These are phyloP conservation scores for Calcarisporium arbuscula DNA, from an alignment of 2,329 filamentous ascomycete species.

Conservation along the genomic window DNA sequence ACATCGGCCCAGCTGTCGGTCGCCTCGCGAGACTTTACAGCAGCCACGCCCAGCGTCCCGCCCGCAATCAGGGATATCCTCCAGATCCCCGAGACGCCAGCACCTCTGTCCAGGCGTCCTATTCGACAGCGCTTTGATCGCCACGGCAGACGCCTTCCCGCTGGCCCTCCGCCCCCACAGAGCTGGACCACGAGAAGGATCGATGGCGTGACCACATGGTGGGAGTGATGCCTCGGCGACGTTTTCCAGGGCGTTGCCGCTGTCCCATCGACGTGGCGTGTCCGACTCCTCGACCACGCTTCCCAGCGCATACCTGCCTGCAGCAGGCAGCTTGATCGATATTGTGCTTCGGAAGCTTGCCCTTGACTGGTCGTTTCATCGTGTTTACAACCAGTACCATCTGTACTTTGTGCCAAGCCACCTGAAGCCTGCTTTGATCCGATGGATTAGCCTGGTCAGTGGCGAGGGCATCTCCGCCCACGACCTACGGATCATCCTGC, in stretches of 20 bases:
- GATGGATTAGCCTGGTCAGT: slow-evolving; percentile 39
- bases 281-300: slow-evolving; percentile 22
- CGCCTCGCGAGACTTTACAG: slow-evolving; percentile 21
- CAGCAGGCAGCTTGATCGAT: slow-evolving; percentile 43
- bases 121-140: slow-evolving; percentile 35
- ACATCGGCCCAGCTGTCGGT: no score
- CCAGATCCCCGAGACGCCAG: slow-evolving; percentile 50
- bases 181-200: slow-evolving; percentile 41
- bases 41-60: slow-evolving; percentile 47
- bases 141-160: slow-evolving; percentile 44
- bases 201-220: slow-evolving; percentile 8
- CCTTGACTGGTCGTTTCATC: slow-evolving; percentile 48
- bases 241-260: slow-evolving; percentile 41
- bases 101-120: slow-evolving; percentile 41
- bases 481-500: slow-evolving; percentile 44
- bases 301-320: slow-evolving; percentile 39
- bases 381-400: slow-evolving; percentile 50
- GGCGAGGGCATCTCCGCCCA: slow-evolving; percentile 39
- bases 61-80: slow-evolving; percentile 53
- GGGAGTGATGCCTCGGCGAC: slow-evolving; percentile 12
- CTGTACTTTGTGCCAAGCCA: slow-evolving; percentile 49
- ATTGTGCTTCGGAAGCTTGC: slow-evolving; percentile 44
- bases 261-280: neutral
- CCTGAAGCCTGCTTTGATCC: slow-evolving; percentile 45
- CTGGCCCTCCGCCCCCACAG: slow-evolving; percentile 52